Percentiles rank a stretch among this genome's conserved stretches.
Conservation (phyloP, 2,329 filamentous ascomycete species). For the Colletotrichum paranaense region DNA sequence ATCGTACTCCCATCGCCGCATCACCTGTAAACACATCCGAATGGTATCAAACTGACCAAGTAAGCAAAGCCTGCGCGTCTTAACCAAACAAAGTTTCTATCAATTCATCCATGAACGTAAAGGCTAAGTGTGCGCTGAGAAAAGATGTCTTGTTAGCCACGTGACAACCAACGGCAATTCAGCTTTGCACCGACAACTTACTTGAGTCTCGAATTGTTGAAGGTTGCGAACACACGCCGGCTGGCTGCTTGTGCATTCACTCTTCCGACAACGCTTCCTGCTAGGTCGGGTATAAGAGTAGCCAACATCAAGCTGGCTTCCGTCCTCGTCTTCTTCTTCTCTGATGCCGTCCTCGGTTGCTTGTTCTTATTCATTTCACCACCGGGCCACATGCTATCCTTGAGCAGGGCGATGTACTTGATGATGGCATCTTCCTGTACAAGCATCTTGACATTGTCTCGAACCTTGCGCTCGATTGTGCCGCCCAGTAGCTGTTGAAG, state of each 20-base stretch:
- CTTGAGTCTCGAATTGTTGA: conserved; percentile 94
- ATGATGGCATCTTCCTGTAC: conserved; percentile 83
- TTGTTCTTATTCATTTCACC: conserved; percentile 64
- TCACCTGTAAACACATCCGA: neutral
- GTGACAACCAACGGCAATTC: conserved; percentile 38
- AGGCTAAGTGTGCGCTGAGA: conserved; percentile 72
- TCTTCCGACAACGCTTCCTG: conserved; percentile 91
- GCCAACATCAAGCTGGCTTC: conserved; percentile 92
- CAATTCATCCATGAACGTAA: conserved; percentile 78
- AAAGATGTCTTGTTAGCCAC: neutral
- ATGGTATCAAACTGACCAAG: neutral
- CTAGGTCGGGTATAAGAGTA: conserved; percentile 90
- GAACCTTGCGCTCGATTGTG: conserved; percentile 94
- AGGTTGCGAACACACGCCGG: conserved; percentile 85
- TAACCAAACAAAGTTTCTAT: conserved; percentile 72
- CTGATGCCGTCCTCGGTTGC: conserved; percentile 70
- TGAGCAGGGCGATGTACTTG: conserved; percentile 79
- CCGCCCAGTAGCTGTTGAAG: conserved; percentile 95
- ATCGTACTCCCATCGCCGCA: neutral
- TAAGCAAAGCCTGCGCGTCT: neutral
- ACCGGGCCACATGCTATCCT: conserved; percentile 84
- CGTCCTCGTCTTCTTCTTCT: conserved; percentile 83
- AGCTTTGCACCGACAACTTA: conserved; percentile 57
- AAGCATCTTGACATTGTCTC: conserved; percentile 81
- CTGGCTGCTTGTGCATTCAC: conserved; percentile 92